Base-by-base conservation (phyloP, 2,329 filamentous ascomycete genomes). In the Chaetomiaceae sp. region DNA sequence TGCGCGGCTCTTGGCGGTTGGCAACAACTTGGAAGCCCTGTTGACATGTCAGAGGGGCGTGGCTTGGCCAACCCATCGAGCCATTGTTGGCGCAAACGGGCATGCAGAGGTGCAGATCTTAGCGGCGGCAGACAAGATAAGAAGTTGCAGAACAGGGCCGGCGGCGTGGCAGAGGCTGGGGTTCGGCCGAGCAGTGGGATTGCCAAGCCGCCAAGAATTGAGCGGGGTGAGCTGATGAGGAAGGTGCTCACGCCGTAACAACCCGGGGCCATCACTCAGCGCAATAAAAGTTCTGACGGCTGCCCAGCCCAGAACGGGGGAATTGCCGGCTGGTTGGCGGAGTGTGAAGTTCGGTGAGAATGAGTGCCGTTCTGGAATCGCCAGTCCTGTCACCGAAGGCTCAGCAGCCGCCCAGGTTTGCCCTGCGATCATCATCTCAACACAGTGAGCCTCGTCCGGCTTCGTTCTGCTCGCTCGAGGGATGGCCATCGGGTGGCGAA, bases 191-290 rank as follows among this genome's bases (percentile, higher is more conserved):
- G 17, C 9, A 19, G 34, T 40, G 52, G 52, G 34, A 33, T 34
- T n/a, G 46, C 52, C 52, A 55, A 55, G 47, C 5, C 53, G 40
- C 47, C 38, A 54, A 40, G 12, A n/a, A 20, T 14, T 8, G 7
- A 23, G 23, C 39, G 36, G 25, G 42, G 29, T 2, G 11, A 31
- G 27, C 47, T 8, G 37, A 51, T 51, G 31, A 27, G 53, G 53
- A 51, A 55, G 53, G 53, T 55, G 53, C 34, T 50, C 47, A 55
- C 52, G 36, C 15, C 17, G n/a, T 25, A 14, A 37, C 14, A 37
- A 37, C n/a, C 15, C 33, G 34, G 25, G 7, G 29, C 23, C 45
- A 37, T 37, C 33, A 47, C 45, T 33, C 46, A 40, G 17, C 46
- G 17, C 20, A 27, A 9, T 27, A n/a, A n/a, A n/a, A n/a, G n/a